A percentile compares a stretch with the other conserved stretches of the same genome.
Conservation (phyloP, 192 early-diverging fungal genomes). For the Diversispora eburnea region DNA sequence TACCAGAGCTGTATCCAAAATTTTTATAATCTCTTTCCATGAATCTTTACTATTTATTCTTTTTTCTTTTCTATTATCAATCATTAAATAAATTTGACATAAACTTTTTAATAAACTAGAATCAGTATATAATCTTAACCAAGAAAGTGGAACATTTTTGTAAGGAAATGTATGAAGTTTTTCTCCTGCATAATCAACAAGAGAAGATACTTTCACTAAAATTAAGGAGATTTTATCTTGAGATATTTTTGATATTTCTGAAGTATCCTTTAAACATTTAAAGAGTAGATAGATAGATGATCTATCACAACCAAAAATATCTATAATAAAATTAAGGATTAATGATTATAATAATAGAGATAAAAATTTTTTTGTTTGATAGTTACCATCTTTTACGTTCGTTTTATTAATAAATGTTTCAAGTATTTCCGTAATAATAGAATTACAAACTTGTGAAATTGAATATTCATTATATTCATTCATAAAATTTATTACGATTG, state of each 20-base stretch:
- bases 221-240: background rate
- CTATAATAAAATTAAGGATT: background rate
- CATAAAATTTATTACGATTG: no score
- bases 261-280: background rate
- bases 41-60: background rate
- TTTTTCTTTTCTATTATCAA: background rate
- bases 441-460: background rate
- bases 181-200: constrained; percentile 37
- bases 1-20: constrained; percentile 52
- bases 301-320: background rate
- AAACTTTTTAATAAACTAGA: constrained; percentile 40
- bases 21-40: constrained; percentile 35
- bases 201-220: constrained; percentile 19
- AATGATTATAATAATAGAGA: background rate
- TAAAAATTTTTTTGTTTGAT: background rate
- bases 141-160: constrained; percentile 47
- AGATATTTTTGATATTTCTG: background rate
- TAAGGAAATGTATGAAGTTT: constrained; percentile 44
- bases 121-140: constrained; percentile 51
- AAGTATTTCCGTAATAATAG: background rate
- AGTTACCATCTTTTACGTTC: background rate
- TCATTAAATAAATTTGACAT: constrained; percentile 22
- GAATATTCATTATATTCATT: background rate
- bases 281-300: constrained; percentile 6
- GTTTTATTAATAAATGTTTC: background rate